Conservation (phyloP, 208 protist species). For the Endotrypanum monterogeii region DNA sequence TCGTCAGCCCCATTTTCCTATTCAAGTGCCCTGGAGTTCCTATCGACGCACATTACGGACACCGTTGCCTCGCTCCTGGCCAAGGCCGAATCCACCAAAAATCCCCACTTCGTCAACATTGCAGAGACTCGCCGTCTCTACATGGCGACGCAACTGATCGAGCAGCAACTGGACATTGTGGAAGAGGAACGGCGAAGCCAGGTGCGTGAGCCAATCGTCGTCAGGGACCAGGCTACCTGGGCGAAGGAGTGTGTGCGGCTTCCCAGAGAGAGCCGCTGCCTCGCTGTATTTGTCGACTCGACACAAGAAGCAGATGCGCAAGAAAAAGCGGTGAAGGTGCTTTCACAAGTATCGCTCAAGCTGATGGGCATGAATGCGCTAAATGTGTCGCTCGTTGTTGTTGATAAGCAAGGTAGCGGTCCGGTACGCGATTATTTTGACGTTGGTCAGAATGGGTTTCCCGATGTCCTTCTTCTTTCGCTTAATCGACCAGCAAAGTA, state of each 20-base stretch:
- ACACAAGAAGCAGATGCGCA: conserved; percentile 10
- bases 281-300: conserved; percentile 33
- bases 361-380: conserved; percentile 22
- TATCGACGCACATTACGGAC: conserved; percentile 20
- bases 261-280: conserved; percentile 26
- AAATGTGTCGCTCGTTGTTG: conserved; percentile 30
- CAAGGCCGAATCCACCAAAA: conserved; percentile 11
- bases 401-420: conserved; percentile 21
- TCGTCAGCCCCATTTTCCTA: conserved; percentile 6
- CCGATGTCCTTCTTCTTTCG: conserved; percentile 32
- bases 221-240: conserved; percentile 29
- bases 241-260: conserved; percentile 24
- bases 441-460: conserved; percentile 30
- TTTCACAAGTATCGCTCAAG: conserved; percentile 23
- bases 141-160: conserved; percentile 15
- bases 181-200: conserved; percentile 16
- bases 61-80: conserved; percentile 5
- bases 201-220: conserved; percentile 16
- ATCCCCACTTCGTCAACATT: not conserved
- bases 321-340: conserved; percentile 9
- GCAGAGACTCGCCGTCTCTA: conserved; percentile 19
- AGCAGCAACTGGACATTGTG: conserved; percentile 20
- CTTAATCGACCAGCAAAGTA: conserved; percentile 15
- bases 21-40: conserved; percentile 12
- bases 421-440: conserved; percentile 36